These are phyloP conservation scores for Pythium oligandrum DNA, from an alignment of 352 stramenopile species.

Conservation along the genomic window DNA sequence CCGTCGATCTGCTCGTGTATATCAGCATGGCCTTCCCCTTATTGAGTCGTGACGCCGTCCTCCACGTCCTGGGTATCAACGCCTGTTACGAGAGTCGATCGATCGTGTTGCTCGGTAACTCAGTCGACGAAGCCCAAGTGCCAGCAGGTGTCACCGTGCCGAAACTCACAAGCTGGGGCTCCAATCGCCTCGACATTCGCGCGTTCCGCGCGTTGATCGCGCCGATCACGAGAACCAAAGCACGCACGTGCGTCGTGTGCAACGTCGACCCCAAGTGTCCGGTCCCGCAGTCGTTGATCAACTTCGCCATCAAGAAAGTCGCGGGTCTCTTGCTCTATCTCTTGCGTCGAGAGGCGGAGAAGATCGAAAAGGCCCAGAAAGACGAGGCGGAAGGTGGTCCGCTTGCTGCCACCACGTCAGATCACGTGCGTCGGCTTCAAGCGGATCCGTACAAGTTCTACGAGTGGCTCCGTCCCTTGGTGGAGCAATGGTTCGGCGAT, in stretches of 20 bases:
- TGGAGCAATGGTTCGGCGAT: slow-evolving; percentile 65
- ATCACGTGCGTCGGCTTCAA: slow-evolving; percentile 59
- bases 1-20: slow-evolving; percentile 60
- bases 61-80: slow-evolving; percentile 75
- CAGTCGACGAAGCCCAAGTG: slow-evolving; percentile 30
- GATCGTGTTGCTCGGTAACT: slow-evolving; percentile 60
- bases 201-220: slow-evolving; percentile 75
- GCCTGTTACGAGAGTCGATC: slow-evolving; percentile 71
- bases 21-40: slow-evolving; percentile 69
- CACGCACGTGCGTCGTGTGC: slow-evolving; percentile 65
- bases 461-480: slow-evolving; percentile 54
- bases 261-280: slow-evolving; percentile 80
- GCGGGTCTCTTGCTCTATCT: slow-evolving; percentile 73
- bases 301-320: slow-evolving; percentile 83
- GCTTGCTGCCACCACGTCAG: slow-evolving; percentile 24
- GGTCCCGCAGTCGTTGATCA: slow-evolving; percentile 62
- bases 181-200: slow-evolving; percentile 67
- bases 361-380: slow-evolving; percentile 54
- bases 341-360: slow-evolving; percentile 72
- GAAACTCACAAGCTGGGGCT: slow-evolving; percentile 58
- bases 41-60: slow-evolving; percentile 60
- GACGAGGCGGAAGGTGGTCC: slow-evolving; percentile 5
- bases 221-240: slow-evolving; percentile 58
- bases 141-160: slow-evolving; percentile 32
- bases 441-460: slow-evolving; percentile 74